Conservation (phyloP, 306 rosid genomes). For the Gleditsia sinensis region DNA sequence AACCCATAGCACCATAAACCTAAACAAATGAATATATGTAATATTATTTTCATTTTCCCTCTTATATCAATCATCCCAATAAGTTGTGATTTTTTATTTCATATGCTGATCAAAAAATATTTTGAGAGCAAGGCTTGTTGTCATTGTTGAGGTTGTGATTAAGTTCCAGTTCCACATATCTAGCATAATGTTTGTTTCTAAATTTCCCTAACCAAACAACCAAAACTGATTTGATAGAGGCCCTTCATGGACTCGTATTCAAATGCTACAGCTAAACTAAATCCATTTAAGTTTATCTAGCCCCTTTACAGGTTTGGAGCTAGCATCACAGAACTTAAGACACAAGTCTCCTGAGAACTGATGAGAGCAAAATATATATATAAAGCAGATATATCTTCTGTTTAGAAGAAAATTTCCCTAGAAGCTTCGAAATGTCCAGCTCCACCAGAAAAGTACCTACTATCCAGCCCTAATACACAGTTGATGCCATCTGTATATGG, state of each 20-base stretch:
- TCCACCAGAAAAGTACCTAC: background rate
- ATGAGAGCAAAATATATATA: background rate
- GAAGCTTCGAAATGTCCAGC: background rate
- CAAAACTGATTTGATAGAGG: background rate
- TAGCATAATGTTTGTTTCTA: background rate
- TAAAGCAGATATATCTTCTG: background rate
- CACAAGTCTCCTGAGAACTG: background rate
- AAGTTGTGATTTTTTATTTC: background rate
- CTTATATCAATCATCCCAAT: background rate
- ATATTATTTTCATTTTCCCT: background rate
- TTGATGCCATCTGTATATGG: background rate
- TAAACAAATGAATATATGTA: constrained; percentile 20
- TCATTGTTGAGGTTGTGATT: background rate
- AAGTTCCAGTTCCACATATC: background rate
- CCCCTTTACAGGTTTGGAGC: background rate
- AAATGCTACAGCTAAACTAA: background rate
- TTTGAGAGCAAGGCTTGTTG: constrained; percentile 2
- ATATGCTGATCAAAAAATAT: background rate
- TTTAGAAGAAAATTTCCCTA: background rate
- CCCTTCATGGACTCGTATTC: background rate
- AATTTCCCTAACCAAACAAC: background rate
- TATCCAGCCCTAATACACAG: background rate
- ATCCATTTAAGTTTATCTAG: background rate
- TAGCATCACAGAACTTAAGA: background rate
- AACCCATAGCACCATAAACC: constrained; percentile 6